Conservation (phyloP, 2,329 filamentous ascomycete species). For the Aspergillus amoenus region DNA sequence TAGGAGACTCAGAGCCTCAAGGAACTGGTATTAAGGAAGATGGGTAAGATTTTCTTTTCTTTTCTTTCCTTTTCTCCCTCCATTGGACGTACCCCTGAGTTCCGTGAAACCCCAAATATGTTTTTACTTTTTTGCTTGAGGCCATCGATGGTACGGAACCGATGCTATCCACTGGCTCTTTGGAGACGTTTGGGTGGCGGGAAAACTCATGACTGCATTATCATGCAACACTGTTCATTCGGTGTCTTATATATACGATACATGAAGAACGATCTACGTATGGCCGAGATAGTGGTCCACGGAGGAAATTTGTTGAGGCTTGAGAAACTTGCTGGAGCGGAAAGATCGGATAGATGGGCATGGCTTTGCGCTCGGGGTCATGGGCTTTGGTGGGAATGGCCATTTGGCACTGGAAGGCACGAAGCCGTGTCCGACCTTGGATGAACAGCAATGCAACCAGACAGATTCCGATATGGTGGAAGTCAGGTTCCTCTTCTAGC, state of each 20-base stretch:
- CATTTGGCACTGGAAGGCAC: conserved; percentile 15
- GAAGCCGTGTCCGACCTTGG: conserved; percentile 12
- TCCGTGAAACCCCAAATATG: conserved; percentile 17
- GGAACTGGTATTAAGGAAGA: conserved; percentile 73
- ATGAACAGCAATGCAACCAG: conserved; percentile 10
- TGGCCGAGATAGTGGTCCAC: conserved; percentile 15
- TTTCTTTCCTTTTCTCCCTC: neutral
- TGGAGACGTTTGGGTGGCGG: conserved; percentile 3
- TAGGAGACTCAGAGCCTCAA: conserved; percentile 34
- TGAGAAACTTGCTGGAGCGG: conserved; percentile 9
- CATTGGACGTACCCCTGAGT: neutral
- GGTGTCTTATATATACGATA: conserved; percentile 6
- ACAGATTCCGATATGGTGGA: conserved; percentile 9
- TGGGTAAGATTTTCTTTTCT: conserved; percentile 66
- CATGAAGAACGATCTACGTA: neutral
- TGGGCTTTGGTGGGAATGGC: conserved; percentile 11
- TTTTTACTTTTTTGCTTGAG: neutral
- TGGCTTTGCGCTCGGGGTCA: conserved; percentile 11
- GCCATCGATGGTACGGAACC: neutral
- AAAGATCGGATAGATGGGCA: conserved; percentile 4
- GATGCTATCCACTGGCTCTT: neutral
- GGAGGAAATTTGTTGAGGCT: conserved; percentile 7
- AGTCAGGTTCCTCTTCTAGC: conserved; percentile 5
- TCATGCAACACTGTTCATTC: conserved; percentile 11
- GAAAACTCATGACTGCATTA: conserved; percentile 3